A percentile compares a stretch with the other conserved stretches of the same genome.
phyloP scores from a whole-genome alignment of 352 stramenopile genomes.

The Phytophthora pseudosyringae region DNA sequence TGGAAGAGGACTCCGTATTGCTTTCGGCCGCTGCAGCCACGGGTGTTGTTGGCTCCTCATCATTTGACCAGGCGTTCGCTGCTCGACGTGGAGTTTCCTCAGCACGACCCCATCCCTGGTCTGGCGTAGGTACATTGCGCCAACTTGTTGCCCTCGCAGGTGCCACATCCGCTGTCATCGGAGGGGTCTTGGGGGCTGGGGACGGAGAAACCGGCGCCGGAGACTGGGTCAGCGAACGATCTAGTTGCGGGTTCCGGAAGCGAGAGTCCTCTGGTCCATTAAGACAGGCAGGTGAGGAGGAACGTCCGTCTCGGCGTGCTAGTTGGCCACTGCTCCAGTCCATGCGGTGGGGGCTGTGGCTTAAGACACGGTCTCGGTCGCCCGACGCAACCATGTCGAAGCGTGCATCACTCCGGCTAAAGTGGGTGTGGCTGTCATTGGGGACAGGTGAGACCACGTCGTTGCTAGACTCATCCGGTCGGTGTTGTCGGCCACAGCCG shows the following conservation, averaged over 20 bases:
- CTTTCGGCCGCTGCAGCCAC: slow-evolving; percentile 13
- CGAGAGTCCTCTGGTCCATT: slow-evolving; percentile 1
- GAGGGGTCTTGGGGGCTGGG: neutral
- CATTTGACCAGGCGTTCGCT: slow-evolving; percentile 9
- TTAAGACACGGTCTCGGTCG: slow-evolving; percentile 18
- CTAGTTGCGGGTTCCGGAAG: slow-evolving; percentile 1
- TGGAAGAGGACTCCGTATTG: slow-evolving; percentile 24
- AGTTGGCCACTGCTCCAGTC: slow-evolving; percentile 17
- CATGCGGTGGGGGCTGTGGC: slow-evolving; percentile 27
- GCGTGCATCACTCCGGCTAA: slow-evolving; percentile 39
- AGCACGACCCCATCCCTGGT: neutral
- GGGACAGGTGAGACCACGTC: slow-evolving; percentile 8
- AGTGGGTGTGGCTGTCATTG: slow-evolving; percentile 28
- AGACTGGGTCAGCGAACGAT: slow-evolving; percentile 4
- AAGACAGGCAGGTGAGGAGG: neutral
- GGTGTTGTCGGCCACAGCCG: slow-evolving; percentile 11
- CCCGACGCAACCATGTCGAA: slow-evolving; percentile 28
- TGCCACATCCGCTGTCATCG: slow-evolving; percentile 9
- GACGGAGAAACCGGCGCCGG: slow-evolving; percentile 4
- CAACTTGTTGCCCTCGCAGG: slow-evolving; percentile 13
- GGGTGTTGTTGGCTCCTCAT: slow-evolving; percentile 14
- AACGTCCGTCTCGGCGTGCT: slow-evolving; percentile 7
- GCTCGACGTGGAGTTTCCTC: neutral
- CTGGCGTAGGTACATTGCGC: slow-evolving; percentile 8
- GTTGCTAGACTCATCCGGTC: neutral